Evolutionary conservation across 192 early-diverging fungal genomes (phyloP), one percentile per base, ranked within the genome.

Genomic region (Thoreauomyces humboldtii): DNA sequence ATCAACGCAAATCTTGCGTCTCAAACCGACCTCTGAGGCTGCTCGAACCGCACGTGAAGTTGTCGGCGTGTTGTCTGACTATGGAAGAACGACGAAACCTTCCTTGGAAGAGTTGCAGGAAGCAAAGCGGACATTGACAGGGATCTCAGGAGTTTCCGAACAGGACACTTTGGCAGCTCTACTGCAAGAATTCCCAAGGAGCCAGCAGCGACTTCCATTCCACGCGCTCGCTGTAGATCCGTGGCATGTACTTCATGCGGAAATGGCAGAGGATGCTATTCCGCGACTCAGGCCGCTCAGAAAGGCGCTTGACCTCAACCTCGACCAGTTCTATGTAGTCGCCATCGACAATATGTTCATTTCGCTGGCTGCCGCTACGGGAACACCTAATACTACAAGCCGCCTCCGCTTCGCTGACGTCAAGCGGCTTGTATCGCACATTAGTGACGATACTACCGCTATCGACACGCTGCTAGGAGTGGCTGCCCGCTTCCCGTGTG

Each of bases 291-390:
- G 86, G 22, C 80, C 84, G 7, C 76, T 90, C 50, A 66, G 79
- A 15, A 63, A 57, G 28, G 77, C 81, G 15, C 70, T 90, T 0
- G 69, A 73, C 27, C 65, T 88, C 0, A 60, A 65, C 50, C 66
- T 77, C 45, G 89, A 90, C 58, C 68, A 85, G 36, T 82, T 90
- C 67, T 87, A 85, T 72, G 74, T 81, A 48, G 71, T 78, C 22
- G 73, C 88, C 29, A 74, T 89, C 43, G 79, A 89, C 28, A 69
- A 77, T 28, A 71, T 80, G 51, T 73, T 81, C 69, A 60, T 68
- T 22, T 2, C 37, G 32, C n/a, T n/a, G n/a, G n/a, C n/a, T n/a
- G n/a, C 21, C 34, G 42, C 54, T 58, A 58, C 4, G 33, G 17
- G 9, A 19, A 6, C 21, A 50, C 24, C 47, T n/a, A n/a, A n/a